Evolutionary conservation across 2,329 filamentous ascomycete species (phyloP).

Genomic region (Penicillium capsulatum): DNA sequence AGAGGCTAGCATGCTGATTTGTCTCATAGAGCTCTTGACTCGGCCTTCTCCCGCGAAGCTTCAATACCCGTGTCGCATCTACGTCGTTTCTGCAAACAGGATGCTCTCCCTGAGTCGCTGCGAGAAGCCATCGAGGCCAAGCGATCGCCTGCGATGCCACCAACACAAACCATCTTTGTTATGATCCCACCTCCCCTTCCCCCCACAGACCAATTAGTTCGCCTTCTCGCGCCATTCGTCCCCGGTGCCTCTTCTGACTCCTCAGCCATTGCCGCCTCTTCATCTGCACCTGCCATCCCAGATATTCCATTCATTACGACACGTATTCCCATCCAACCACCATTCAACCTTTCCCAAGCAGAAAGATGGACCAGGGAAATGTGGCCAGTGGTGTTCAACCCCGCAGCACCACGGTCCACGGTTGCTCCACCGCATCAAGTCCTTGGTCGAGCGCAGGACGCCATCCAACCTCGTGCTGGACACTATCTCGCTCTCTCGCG

Average conservation of each 20-base stretch:
- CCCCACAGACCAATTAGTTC: slow-evolving; percentile 30
- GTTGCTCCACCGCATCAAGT: slow-evolving; percentile 42
- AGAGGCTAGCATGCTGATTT: background rate
- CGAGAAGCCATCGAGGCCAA: slow-evolving; percentile 19
- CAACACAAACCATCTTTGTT: slow-evolving; percentile 37
- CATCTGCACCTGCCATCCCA: slow-evolving; percentile 6
- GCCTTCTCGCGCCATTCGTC: slow-evolving; percentile 38
- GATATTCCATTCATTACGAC: slow-evolving; percentile 30
- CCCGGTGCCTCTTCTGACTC: slow-evolving; percentile 9
- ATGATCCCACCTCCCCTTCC: slow-evolving; percentile 42
- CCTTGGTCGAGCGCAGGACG: slow-evolving; percentile 32
- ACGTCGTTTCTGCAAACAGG: slow-evolving; percentile 40
- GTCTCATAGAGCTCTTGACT: slow-evolving; percentile 36
- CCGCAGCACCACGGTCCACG: slow-evolving; percentile 41
- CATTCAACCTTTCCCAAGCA: slow-evolving; percentile 40
- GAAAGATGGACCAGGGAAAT: slow-evolving; percentile 39
- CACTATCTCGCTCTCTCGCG: slow-evolving; percentile 40
- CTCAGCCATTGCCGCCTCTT: slow-evolving; percentile 3
- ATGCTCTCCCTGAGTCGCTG: slow-evolving; percentile 32
- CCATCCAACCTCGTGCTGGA: slow-evolving; percentile 37
- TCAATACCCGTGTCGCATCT: slow-evolving; percentile 35
- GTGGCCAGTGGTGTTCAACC: slow-evolving; percentile 46
- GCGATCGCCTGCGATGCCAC: slow-evolving; percentile 6
- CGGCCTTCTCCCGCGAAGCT: slow-evolving; percentile 33
- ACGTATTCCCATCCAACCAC: slow-evolving; percentile 41